Percentiles rank a stretch among this genome's conserved stretches.
Conservation (phyloP, 148 eudicot species). For the Fagopyrum homotropicum region DNA sequence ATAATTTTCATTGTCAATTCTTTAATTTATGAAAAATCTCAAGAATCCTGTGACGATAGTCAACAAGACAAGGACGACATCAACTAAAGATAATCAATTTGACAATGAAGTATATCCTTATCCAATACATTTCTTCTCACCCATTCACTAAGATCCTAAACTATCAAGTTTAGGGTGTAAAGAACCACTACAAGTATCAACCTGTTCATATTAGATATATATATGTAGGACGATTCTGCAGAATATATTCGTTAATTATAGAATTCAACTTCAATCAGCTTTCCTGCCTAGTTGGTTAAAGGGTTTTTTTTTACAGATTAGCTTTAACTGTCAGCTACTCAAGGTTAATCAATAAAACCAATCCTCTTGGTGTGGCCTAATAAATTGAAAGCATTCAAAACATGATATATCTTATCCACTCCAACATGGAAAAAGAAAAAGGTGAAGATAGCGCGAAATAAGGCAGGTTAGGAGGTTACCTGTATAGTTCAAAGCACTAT, state of each 20-base stretch:
- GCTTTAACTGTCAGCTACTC: neutral
- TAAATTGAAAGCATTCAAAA: neutral
- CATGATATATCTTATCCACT: neutral
- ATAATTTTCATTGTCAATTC: neutral
- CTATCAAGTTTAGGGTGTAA: neutral
- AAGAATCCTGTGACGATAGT: neutral
- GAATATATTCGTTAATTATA: neutral
- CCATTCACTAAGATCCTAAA: neutral
- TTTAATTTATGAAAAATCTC: neutral
- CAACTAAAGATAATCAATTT: neutral
- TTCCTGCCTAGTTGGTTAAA: neutral
- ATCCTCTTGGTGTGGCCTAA: neutral
- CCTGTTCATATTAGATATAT: neutral
- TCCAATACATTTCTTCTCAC: neutral
- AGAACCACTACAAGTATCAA: neutral
- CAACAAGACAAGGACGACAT: neutral
- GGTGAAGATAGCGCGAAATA: neutral
- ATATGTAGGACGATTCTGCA: neutral
- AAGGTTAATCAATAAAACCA: neutral
- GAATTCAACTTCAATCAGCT: neutral
- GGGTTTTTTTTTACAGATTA: too few relatives aligned
- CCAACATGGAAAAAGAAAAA: neutral
- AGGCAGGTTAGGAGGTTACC: slow-evolving; percentile 27
- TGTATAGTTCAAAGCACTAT: slow-evolving; percentile 74
- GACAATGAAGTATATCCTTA: neutral